Evolutionary conservation across 768 basidiomycete genomes (phyloP).

Genomic region (Leucocoprinus leucothites): DNA sequence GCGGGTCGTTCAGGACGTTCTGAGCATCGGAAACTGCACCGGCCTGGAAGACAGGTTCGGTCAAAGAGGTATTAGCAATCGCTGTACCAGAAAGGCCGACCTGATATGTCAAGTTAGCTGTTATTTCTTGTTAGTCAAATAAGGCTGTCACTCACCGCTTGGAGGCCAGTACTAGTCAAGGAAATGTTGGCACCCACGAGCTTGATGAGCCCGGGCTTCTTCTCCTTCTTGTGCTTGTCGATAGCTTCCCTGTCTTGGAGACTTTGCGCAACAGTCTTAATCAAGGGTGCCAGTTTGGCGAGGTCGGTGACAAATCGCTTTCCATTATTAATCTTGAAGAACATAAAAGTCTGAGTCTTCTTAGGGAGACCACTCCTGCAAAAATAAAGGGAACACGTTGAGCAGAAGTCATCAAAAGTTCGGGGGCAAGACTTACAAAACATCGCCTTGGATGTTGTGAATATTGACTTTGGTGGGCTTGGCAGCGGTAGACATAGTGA

Average conservation of each 20-base stretch:
- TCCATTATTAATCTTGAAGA: constrained; percentile 49
- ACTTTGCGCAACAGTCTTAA: constrained; percentile 45
- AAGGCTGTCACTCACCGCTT: constrained; percentile 23
- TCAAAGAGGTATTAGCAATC: constrained; percentile 34
- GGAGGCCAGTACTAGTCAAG: constrained; percentile 49
- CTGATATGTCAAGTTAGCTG: background rate
- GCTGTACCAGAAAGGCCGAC: constrained; percentile 28
- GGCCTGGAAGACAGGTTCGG: constrained; percentile 26
- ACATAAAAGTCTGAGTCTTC: constrained; percentile 47
- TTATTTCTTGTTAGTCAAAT: background rate
- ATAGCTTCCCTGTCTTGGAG: constrained; percentile 38
- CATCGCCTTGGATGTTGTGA: constrained; percentile 44
- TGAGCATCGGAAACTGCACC: constrained; percentile 41
- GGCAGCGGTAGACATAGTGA: background rate
- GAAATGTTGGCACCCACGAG: constrained; percentile 49
- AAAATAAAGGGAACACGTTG: background rate
- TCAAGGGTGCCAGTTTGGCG: constrained; percentile 34
- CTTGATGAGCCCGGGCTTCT: constrained; percentile 29
- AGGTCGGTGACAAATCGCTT: constrained; percentile 41
- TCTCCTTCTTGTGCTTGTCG: constrained; percentile 34
- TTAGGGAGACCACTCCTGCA: constrained; percentile 52
- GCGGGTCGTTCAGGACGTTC: constrained; percentile 37
- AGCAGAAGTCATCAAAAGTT: background rate
- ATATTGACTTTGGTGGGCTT: constrained; percentile 1
- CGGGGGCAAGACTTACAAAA: constrained; percentile 31